Base-by-base conservation (phyloP, 192 early-diverging fungal genomes). In the Coemansia sp. region DNA sequence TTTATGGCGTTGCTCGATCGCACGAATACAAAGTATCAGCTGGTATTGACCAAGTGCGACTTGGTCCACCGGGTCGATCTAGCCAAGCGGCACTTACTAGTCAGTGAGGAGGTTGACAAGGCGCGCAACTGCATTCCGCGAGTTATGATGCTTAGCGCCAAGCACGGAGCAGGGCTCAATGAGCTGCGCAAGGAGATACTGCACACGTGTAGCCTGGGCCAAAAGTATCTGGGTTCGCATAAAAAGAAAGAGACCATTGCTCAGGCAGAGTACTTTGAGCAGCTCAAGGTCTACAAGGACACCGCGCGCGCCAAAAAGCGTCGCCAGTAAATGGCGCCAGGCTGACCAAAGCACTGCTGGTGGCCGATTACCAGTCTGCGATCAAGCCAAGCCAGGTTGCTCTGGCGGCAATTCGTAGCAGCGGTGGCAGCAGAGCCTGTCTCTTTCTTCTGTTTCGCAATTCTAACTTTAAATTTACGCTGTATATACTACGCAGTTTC, bases 41-140 rank as follows among this genome's bases (percentile, higher is more conserved):
- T 84, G 39, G 62, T 84, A 6, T 62, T 84, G 57, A 93, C 92
- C 34, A 93, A 93, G 63, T 92, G 90, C 71, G 92, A 93, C 69
- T 68, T 91, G 19, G 84, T 90, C 2, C 76, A 83, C 17, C 79
- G 87, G 14, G 78, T 83, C 9, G 85, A 86, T 19, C 83, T 93
- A 21, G 92, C 90, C 4, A 84, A 89, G 29, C 83, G 85, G 4
- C 80, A 90, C 36, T 67, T 83, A 65, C 37, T 90, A 3, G 72
- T 88, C 7, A 72, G 85, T 46, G 70, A 86, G 44, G 85, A 82
- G 42, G 62, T 76, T 8, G 50, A 56, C 8, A 57, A 69, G 33
- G 72, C 72, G 46, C 60, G 56, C 14, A 60, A 77, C 75, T 85
- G 83, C 67, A 69, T 81, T 24, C 69, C 61, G 8, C 75, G 79